phyloP scores from a whole-genome alignment of 306 rosid species.

The Ammopiptanthus mongolicus region DNA sequence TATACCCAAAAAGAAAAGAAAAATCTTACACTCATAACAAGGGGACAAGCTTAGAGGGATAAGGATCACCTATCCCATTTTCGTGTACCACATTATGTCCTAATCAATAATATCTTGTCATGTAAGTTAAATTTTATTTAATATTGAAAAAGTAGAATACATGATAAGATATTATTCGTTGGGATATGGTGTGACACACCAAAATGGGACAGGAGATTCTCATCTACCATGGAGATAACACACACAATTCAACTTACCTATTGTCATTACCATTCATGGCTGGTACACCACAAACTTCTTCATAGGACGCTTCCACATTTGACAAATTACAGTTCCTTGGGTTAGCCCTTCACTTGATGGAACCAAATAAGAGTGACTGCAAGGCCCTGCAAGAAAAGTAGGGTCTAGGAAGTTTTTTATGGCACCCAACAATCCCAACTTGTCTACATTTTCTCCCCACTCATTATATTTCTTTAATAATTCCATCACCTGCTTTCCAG shows the following conservation, averaged over 20 bases:
- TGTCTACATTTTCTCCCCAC: constrained; percentile 29
- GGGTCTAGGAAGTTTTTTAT: constrained; percentile 29
- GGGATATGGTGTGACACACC: no score
- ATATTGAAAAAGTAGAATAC: no score
- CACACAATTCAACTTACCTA: neutral
- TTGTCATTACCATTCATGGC: neutral
- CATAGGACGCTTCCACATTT: constrained; percentile 46
- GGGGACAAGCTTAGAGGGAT: neutral
- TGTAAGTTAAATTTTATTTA: no score
- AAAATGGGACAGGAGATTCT: no score
- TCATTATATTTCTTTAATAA: constrained; percentile 12
- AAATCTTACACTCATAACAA: neutral
- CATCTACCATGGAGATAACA: no score
- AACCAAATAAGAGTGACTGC: constrained; percentile 29
- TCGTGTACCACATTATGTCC: no score
- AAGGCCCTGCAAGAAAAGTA: constrained; percentile 27
- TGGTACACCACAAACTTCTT: constrained; percentile 39
- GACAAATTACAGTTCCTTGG: constrained; percentile 35
- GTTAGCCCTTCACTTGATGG: constrained; percentile 14
- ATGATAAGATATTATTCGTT: no score
- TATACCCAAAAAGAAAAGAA: no score
- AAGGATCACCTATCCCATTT: no score
- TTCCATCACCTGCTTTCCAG: constrained; percentile 30
- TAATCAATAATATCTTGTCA: no score
- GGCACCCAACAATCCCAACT: constrained; percentile 32